phyloP scores from a whole-genome alignment of 129 eudicot species.

The Daucus carota region DNA sequence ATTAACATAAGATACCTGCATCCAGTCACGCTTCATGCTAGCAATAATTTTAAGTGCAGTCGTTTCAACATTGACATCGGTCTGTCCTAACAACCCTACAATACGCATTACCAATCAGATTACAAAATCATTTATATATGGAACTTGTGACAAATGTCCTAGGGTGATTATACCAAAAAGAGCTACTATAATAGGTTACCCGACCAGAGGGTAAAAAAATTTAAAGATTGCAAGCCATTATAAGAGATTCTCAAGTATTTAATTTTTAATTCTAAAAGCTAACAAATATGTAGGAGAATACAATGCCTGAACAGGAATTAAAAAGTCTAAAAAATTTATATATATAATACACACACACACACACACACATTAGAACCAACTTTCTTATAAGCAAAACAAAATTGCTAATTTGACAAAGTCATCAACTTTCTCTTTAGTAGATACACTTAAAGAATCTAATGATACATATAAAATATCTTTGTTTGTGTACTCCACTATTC shows the following conservation, averaged over 20 bases:
- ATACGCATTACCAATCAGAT: neutral
- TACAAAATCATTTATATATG: neutral
- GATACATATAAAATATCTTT: neutral
- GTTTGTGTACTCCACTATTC: neutral
- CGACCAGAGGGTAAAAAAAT: neutral
- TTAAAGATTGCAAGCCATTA: too few relatives aligned
- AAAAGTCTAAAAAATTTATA: neutral
- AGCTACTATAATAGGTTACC: neutral
- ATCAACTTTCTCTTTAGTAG: neutral
- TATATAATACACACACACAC: too few relatives aligned
- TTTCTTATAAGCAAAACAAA: neutral
- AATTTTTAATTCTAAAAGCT: neutral
- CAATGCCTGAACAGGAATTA: neutral
- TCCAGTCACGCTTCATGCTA: constrained; percentile 41
- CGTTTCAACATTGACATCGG: constrained; percentile 9
- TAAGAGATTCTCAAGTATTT: too few relatives aligned
- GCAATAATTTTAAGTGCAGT: constrained; percentile 27
- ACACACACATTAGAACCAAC: neutral
- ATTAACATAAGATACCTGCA: constrained; percentile 21
- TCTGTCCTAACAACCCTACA: constrained; percentile 22
- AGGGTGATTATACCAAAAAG: neutral
- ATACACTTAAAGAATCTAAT: neutral
- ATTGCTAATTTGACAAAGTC: neutral
- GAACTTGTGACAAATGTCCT: too few relatives aligned
- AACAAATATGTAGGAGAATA: neutral